Conservation (phyloP, 1,139 yeast species). For the Saccharomyces hybrid region DNA sequence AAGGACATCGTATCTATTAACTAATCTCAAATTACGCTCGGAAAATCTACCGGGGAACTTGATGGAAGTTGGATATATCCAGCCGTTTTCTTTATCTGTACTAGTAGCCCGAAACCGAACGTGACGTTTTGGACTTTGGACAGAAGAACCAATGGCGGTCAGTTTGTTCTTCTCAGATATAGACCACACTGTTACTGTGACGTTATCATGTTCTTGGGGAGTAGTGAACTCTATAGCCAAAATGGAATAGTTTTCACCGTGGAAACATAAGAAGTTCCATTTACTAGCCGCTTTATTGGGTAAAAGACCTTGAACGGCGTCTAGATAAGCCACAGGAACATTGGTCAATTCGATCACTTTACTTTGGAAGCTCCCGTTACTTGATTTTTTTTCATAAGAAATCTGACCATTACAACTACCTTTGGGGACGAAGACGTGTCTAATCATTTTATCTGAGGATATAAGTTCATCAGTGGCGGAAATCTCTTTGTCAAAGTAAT, state of each 20-base stretch:
- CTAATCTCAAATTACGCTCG: constrained; percentile 46
- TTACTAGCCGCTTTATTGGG: constrained; percentile 88
- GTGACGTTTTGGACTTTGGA: constrained; percentile 39
- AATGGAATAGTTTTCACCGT: constrained; percentile 55
- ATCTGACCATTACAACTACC: constrained; percentile 55
- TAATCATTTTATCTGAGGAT: constrained; percentile 12
- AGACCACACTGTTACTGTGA: constrained; percentile 64
- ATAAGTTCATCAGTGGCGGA: not conserved
- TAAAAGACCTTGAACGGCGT: constrained; percentile 89
- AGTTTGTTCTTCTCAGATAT: constrained; percentile 53
- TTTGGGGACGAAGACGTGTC: constrained; percentile 79
- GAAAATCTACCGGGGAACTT: constrained; percentile 38
- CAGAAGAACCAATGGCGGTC: constrained; percentile 36
- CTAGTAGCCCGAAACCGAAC: constrained; percentile 49
- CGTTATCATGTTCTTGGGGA: constrained; percentile 64
- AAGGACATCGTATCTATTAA: constrained; percentile 85
- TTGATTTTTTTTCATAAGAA: constrained; percentile 18
- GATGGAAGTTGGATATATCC: constrained; percentile 68
- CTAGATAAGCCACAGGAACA: constrained; percentile 63
- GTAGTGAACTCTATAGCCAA: constrained; percentile 85
- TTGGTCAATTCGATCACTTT: constrained; percentile 29
- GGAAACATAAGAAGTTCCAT: constrained; percentile 84
- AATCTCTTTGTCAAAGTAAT: constrained; percentile 37
- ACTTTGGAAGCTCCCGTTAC: constrained; percentile 20
- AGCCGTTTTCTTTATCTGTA: constrained; percentile 56